These are phyloP conservation scores for Penicillium verhagenii DNA, from an alignment of 495 filamentous ascomycete genomes.

Conservation along the genomic window DNA sequence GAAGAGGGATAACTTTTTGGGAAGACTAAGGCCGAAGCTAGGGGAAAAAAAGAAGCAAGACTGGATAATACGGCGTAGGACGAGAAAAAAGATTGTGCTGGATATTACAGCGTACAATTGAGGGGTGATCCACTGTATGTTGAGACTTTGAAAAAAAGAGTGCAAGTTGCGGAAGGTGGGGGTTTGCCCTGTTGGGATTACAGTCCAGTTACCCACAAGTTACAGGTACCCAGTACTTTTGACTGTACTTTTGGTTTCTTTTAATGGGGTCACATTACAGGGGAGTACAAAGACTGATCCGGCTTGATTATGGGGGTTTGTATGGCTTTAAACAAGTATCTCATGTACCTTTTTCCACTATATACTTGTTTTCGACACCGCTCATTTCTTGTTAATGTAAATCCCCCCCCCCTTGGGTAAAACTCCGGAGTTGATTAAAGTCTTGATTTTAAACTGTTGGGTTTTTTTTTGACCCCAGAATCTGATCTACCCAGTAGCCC, in stretches of 20 bases:
- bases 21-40: slow-evolving; percentile 1
- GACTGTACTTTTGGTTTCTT: no score
- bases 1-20: slow-evolving; percentile 13
- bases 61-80: slow-evolving; percentile 25
- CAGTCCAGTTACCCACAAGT: background rate
- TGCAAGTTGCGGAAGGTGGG: background rate
- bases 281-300: no score
- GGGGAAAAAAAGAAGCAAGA: slow-evolving; percentile 8
- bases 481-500: slow-evolving; percentile 8
- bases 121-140: slow-evolving; percentile 22
- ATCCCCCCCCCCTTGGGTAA: no score
- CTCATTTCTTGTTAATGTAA: background rate
- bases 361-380: no score
- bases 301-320: no score
- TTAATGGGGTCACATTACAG: no score
- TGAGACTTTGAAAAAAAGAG: slow-evolving; percentile 10
- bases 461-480: slow-evolving; percentile 9
- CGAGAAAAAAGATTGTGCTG: slow-evolving; percentile 30
- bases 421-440: background rate
- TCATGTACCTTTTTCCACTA: no score
- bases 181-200: slow-evolving; percentile 7
- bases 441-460: background rate
- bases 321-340: no score
- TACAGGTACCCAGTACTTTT: background rate
- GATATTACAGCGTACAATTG: slow-evolving; percentile 39